Percentiles rank a stretch among this genome's conserved stretches.
phyloP scores from a whole-genome alignment of 225 moss, liverwort and hornwort species.

The Marchantia paleacea region DNA sequence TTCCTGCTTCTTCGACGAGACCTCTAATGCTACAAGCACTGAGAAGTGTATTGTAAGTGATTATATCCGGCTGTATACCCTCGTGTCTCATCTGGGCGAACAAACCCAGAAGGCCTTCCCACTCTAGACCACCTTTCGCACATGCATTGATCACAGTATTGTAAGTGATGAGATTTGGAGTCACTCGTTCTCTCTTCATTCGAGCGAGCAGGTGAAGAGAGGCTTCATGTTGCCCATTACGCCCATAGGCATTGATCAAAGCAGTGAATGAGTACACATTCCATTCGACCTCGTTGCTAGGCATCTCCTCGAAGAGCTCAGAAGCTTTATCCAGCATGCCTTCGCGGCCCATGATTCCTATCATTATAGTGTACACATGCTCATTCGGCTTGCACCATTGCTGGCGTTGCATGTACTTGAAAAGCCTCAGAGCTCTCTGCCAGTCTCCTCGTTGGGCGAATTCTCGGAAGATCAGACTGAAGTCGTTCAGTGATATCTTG shows the following conservation, averaged over 20 bases:
- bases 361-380: conserved; percentile 98
- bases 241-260: conserved; percentile 90
- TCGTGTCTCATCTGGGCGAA: conserved; percentile 99
- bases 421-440: conserved; percentile 77
- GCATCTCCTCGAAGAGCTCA: conserved; percentile 98
- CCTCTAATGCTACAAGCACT: conserved; percentile 96
- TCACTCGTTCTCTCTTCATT: conserved; percentile 94
- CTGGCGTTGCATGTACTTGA: conserved; percentile 98
- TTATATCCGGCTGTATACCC: conserved; percentile 97
- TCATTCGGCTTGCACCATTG: conserved; percentile 99
- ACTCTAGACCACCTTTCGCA: conserved; percentile 93
- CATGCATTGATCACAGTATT: conserved; percentile 97
- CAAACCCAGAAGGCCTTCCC: conserved; percentile 92
- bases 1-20: conserved; percentile 94
- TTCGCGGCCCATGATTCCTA: conserved; percentile 94
- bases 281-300: conserved; percentile 87
- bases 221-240: conserved; percentile 93
- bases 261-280: conserved; percentile 99
- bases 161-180: conserved; percentile 91
- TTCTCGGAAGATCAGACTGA: conserved; percentile 89
- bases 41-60: conserved; percentile 93
- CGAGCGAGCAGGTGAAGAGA: conserved; percentile 84
- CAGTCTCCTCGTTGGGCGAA: conserved; percentile 96
- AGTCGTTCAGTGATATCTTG: conserved; percentile 81
- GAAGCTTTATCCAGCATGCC: conserved; percentile 94